Conservation (phyloP, 139 green algal species). For the Chlorella sp. region DNA sequence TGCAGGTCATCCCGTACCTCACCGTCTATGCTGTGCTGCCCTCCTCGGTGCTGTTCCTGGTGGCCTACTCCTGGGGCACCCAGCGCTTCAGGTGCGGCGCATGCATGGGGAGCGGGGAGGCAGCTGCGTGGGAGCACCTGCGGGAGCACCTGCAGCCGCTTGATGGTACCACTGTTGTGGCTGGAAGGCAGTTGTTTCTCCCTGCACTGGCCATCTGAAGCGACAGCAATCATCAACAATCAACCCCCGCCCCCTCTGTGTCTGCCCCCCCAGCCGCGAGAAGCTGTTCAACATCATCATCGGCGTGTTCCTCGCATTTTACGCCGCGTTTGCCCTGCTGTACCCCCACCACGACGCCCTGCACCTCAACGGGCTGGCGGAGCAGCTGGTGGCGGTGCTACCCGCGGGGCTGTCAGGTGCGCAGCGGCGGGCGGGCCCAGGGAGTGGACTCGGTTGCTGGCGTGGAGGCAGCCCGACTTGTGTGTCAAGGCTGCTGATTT, state of each 20-base stretch:
- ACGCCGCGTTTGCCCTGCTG: conserved; percentile 82
- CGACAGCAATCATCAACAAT: too few species aligned
- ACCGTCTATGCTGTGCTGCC: conserved; percentile 94
- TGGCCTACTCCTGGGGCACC: conserved; percentile 69
- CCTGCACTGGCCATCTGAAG: too few species aligned
- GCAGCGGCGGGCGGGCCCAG: background rate
- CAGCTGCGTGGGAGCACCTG: too few species aligned
- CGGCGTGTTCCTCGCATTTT: conserved; percentile 84
- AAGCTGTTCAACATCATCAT: conserved; percentile 93
- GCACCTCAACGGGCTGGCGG: conserved; percentile 71
- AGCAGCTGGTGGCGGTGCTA: conserved; percentile 45
- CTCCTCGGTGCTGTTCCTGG: conserved; percentile 85
- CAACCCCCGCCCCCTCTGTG: too few species aligned
- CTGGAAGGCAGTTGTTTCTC: too few species aligned
- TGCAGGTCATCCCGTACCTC: conserved; percentile 79
- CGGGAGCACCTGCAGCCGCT: background rate
- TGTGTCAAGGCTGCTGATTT: background rate
- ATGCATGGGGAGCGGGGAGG: background rate
- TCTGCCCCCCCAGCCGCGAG: conserved; percentile 33
- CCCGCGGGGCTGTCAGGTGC: conserved; percentile 38
- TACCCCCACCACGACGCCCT: conserved; percentile 87
- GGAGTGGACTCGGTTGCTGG: background rate
- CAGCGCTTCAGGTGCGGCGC: conserved; percentile 59
- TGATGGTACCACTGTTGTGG: background rate
- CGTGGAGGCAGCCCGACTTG: background rate